phyloP scores from a whole-genome alignment of 495 filamentous ascomycete genomes.

The Aspergillus taichungensis region DNA sequence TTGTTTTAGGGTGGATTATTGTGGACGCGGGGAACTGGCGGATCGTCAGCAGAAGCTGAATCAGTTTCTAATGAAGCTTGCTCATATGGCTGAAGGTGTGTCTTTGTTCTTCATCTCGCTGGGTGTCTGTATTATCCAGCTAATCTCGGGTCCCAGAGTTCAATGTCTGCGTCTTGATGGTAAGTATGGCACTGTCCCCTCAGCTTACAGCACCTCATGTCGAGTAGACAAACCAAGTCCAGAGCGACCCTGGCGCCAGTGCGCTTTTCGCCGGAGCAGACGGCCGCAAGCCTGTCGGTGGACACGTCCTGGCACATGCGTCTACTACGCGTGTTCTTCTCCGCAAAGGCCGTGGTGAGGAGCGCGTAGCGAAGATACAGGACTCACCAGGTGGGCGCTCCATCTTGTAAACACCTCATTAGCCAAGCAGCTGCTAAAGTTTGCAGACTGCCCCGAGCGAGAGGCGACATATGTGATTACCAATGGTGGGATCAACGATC shows the following conservation, averaged over 20 bases:
- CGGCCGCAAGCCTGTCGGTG: constrained; percentile 66
- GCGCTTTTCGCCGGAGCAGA: constrained; percentile 73
- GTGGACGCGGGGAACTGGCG: constrained; percentile 65
- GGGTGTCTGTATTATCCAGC: constrained; percentile 1
- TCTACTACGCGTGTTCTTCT: constrained; percentile 66
- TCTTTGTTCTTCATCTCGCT: not conserved
- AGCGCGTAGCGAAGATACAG: constrained; percentile 71
- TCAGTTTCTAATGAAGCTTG: constrained; percentile 58
- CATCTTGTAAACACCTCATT: not conserved
- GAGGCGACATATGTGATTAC: constrained; percentile 77
- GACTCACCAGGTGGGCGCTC: constrained; percentile 67
- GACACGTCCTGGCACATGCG: constrained; percentile 73
- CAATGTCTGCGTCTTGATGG: constrained; percentile 69
- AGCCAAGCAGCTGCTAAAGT: constrained; percentile 2
- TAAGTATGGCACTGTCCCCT: constrained; percentile 16
- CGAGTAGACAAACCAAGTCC: constrained; percentile 67
- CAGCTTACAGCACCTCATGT: not conserved
- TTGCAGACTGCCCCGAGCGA: constrained; percentile 59
- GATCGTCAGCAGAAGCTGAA: constrained; percentile 71
- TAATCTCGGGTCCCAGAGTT: constrained; percentile 45
- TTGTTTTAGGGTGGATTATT: constrained; percentile 67
- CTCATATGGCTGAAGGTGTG: constrained; percentile 65
- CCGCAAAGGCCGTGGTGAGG: constrained; percentile 69
- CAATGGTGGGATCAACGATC: constrained; percentile 67
- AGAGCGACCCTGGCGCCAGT: constrained; percentile 71